Evolutionary conservation across 192 early-diverging fungal species (phyloP), one percentile per base, ranked within the genome.

Genomic region (Gigaspora rosea): DNA sequence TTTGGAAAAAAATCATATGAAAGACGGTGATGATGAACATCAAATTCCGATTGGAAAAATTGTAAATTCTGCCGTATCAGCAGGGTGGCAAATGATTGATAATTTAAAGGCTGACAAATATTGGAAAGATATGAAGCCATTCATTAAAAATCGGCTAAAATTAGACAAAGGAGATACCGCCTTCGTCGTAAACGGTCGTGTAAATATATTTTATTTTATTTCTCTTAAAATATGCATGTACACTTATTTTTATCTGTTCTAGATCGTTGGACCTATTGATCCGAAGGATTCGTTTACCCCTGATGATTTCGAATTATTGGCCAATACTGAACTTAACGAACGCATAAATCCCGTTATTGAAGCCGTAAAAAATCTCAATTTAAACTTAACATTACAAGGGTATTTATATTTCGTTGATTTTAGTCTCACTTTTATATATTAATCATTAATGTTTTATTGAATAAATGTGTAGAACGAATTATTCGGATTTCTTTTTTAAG

Each of bases 131-230:
- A 56, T 74, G 12, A 59, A 75, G 3, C 20, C 10, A 1, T 78
- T 82, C 61, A 71, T 80, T 48, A 75, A 27, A 36, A 78, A 80
- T 13, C 63, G 46, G 1, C 32, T 80, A 13, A 68, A 80, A 48
- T 54, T 61, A 4, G 64, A 73, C 15, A 71, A 76, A 16, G 74
- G 74, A 18, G 75, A 80, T 6, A 78, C 69, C 41, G 71, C 73
- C 16, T 71, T 92, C 22, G 80, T 91, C n/a, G 80, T 89, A 27
- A 93, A 94, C 64, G 92, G 91, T 8, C 85, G 92, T 27, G 82
- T 91, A 79, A 73, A 84, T 76, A 62, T 54, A 36, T 27, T 7
- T 18, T 9, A 11, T 65, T 35, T 16, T 73, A 36, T 33, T 36
- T 47, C 7, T 13, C 10, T 27, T 22, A 49, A 10, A 10, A 56